Conservation (phyloP, 2,329 filamentous ascomycete species). For the Aphanocladium album region DNA sequence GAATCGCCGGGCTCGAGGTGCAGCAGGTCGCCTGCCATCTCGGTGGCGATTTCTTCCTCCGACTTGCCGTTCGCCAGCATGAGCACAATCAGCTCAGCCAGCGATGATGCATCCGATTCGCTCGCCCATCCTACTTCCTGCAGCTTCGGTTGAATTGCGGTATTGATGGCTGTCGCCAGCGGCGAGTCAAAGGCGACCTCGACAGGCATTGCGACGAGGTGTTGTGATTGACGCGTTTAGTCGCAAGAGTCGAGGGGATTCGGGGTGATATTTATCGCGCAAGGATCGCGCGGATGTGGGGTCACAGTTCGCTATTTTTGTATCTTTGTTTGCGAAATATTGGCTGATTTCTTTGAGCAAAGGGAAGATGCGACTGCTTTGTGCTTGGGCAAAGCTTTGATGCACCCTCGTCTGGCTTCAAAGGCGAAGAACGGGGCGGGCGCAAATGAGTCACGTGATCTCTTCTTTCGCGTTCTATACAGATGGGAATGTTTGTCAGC, state of each 20-base stretch:
- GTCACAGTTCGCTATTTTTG: not conserved
- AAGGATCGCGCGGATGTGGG: constrained; percentile 36
- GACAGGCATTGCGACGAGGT: constrained; percentile 59
- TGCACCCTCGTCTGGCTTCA: not conserved
- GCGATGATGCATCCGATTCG: constrained; percentile 69
- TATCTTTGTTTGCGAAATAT: constrained; percentile 58
- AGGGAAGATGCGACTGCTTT: not conserved
- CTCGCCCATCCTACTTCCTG: constrained; percentile 90
- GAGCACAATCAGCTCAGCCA: constrained; percentile 93
- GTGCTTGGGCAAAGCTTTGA: constrained; percentile 9
- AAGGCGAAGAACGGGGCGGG: not conserved
- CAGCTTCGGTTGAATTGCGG: constrained; percentile 82
- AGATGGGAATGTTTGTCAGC: constrained; percentile 2
- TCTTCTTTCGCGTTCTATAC: not conserved
- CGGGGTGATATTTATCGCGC: constrained; percentile 56
- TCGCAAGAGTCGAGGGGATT: constrained; percentile 24
- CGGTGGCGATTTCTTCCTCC: constrained; percentile 79
- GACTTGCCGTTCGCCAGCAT: constrained; percentile 97
- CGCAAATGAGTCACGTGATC: not conserved
- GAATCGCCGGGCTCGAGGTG: constrained; percentile 77
- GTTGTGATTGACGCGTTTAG: constrained; percentile 4
- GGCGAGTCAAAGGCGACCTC: constrained; percentile 74
- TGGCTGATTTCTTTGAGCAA: not conserved
- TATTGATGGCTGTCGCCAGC: constrained; percentile 76
- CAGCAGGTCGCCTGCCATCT: constrained; percentile 84